Evolutionary conservation across 192 early-diverging fungal genomes (phyloP).

Genomic region (Linnemannia schmuckeri): DNA sequence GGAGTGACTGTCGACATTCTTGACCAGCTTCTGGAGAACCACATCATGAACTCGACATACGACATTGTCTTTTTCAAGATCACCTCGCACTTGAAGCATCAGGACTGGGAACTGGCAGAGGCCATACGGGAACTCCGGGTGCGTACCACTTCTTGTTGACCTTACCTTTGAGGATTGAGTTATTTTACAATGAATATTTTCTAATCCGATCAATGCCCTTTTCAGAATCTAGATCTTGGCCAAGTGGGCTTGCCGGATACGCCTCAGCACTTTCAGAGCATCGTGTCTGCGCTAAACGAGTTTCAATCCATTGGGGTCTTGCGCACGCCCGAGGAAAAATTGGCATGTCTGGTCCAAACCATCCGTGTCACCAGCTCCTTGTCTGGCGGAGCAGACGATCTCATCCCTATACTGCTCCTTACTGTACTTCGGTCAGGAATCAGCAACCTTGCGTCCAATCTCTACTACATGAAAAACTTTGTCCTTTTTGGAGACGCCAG

Average conservation of each 20-base stretch:
- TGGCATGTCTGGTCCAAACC: slow-evolving; percentile 57
- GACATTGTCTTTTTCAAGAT: slow-evolving; percentile 69
- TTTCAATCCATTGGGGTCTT: slow-evolving; percentile 61
- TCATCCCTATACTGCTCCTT: slow-evolving; percentile 62
- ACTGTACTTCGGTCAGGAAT: slow-evolving; percentile 61
- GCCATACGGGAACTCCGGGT: slow-evolving; percentile 54
- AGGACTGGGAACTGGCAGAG: slow-evolving; percentile 54
- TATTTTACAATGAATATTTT: neutral
- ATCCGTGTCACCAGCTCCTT: slow-evolving; percentile 37
- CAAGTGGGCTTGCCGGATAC: slow-evolving; percentile 62
- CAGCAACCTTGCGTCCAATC: slow-evolving; percentile 59
- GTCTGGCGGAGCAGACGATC: slow-evolving; percentile 53
- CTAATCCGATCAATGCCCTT: neutral
- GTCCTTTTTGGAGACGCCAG: slow-evolving; percentile 55
- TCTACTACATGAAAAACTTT: slow-evolving; percentile 67
- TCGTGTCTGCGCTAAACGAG: slow-evolving; percentile 52
- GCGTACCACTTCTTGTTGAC: neutral
- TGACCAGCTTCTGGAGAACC: slow-evolving; percentile 56
- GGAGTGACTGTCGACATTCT: slow-evolving; percentile 22
- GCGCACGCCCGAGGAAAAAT: slow-evolving; percentile 64
- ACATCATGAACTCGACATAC: slow-evolving; percentile 68
- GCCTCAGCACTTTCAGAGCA: slow-evolving; percentile 40
- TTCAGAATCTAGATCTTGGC: slow-evolving; percentile 58
- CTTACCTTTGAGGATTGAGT: neutral
- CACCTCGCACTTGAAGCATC: slow-evolving; percentile 48